phyloP scores from a whole-genome alignment of 2,329 filamentous ascomycete species.

The Fusarium tuaranense region DNA sequence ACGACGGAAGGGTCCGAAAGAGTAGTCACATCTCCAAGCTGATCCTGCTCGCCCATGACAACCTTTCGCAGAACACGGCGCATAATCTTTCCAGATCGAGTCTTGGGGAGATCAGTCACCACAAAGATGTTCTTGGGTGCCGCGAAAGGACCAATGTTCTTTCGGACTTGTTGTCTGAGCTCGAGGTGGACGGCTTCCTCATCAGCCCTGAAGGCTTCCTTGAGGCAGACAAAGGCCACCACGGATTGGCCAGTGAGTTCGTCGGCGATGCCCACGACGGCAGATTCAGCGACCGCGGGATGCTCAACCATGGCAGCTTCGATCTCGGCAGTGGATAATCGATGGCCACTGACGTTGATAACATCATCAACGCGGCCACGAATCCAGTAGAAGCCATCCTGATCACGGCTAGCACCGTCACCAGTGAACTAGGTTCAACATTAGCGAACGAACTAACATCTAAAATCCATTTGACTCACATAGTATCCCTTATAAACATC shows the following conservation, averaged over 20 bases:
- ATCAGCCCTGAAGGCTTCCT: conserved; percentile 59
- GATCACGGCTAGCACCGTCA: conserved; percentile 90
- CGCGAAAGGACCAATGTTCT: conserved; percentile 93
- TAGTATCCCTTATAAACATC: conserved; percentile 97
- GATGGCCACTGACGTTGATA: conserved; percentile 93
- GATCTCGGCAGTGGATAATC: conserved; percentile 95
- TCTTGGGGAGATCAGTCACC: conserved; percentile 92
- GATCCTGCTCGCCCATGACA: conserved; percentile 91
- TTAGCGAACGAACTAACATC: not conserved
- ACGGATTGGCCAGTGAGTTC: conserved; percentile 94
- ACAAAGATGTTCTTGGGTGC: conserved; percentile 90
- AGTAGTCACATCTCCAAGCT: conserved; percentile 89
- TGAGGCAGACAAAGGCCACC: conserved; percentile 91
- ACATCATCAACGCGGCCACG: conserved; percentile 95
- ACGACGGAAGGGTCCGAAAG: conserved; percentile 89
- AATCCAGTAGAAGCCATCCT: conserved; percentile 99
- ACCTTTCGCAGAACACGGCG: conserved; percentile 93
- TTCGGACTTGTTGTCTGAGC: conserved; percentile 87
- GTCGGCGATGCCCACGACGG: conserved; percentile 88
- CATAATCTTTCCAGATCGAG: conserved; percentile 97
- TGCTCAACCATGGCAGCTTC: conserved; percentile 94
- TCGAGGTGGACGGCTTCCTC: conserved; percentile 84
- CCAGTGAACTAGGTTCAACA: conserved; percentile 74
- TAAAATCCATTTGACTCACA: conserved; percentile 63
- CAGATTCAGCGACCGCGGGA: conserved; percentile 85